phyloP scores from a whole-genome alignment of 2,329 filamentous ascomycete species.

The Ceratocystis harringtonii region DNA sequence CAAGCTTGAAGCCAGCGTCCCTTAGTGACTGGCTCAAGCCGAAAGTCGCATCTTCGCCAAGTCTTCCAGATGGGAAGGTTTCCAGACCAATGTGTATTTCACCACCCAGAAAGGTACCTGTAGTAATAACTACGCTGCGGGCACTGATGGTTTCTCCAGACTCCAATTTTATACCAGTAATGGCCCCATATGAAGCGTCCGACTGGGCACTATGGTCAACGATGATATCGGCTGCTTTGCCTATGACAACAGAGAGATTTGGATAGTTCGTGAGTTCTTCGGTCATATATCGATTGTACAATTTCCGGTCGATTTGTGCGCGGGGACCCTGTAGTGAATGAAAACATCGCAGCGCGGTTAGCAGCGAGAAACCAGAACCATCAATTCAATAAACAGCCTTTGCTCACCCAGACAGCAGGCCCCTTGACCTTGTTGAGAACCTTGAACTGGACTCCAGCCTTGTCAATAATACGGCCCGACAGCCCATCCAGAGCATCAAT shows the following conservation, averaged over 20 bases:
- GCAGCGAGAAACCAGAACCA: background rate
- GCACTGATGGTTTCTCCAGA: constrained; percentile 73
- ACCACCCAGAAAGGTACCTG: constrained; percentile 84
- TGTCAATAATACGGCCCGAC: constrained; percentile 77
- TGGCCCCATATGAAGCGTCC: constrained; percentile 32
- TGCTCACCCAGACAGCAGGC: constrained; percentile 69
- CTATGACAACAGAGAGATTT: constrained; percentile 66
- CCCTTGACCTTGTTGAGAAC: constrained; percentile 80
- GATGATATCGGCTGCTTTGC: constrained; percentile 85
- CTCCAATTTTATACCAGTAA: constrained; percentile 74
- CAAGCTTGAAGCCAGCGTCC: constrained; percentile 77
- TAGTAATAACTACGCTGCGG: constrained; percentile 79
- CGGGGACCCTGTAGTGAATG: constrained; percentile 49
- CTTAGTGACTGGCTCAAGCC: constrained; percentile 80
- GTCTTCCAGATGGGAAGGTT: constrained; percentile 69
- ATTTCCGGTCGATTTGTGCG: constrained; percentile 80
- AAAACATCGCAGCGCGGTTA: background rate
- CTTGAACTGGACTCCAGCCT: constrained; percentile 86
- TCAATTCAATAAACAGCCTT: background rate
- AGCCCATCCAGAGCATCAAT: constrained; percentile 90
- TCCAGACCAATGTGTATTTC: constrained; percentile 93
- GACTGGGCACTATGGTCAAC: constrained; percentile 38
- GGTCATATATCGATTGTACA: constrained; percentile 85
- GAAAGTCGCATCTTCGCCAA: constrained; percentile 87
- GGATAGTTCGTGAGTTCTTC: constrained; percentile 67